Evolutionary conservation across 192 early-diverging fungal genomes (phyloP).

Genomic region (Allomyces macrogynus): DNA sequence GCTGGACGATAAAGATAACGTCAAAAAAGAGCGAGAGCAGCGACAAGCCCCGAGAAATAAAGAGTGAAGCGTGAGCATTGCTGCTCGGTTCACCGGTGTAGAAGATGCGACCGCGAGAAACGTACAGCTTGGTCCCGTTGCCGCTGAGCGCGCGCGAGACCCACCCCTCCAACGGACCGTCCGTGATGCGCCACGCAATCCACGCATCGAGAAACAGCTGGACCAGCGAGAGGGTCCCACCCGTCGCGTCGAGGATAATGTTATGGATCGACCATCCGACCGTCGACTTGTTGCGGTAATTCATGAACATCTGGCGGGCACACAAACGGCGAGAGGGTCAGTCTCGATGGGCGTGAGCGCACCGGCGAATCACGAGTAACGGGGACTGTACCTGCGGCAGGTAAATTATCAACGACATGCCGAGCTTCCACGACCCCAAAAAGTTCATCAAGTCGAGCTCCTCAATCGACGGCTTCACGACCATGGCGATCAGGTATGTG

Average conservation of each 20-base stretch:
- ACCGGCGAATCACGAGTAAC: not conserved
- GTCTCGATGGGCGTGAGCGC: too few species aligned
- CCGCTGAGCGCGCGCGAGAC: slow-evolving; percentile 37
- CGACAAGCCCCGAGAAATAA: slow-evolving; percentile 39
- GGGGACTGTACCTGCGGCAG: slow-evolving; percentile 35
- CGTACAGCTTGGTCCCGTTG: not conserved
- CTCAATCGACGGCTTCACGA: slow-evolving; percentile 5
- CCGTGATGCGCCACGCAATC: slow-evolving; percentile 27
- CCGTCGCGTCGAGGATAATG: slow-evolving; percentile 69
- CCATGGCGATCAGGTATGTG: slow-evolving; percentile 8
- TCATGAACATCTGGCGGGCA: slow-evolving; percentile 39
- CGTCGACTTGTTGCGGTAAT: slow-evolving; percentile 52
- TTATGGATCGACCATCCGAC: slow-evolving; percentile 79
- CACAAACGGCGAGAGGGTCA: slow-evolving; percentile 5
- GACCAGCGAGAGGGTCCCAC: slow-evolving; percentile 50
- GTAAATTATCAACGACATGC: slow-evolving; percentile 60
- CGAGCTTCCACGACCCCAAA: slow-evolving; percentile 57
- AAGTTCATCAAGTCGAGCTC: slow-evolving; percentile 50
- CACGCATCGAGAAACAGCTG: slow-evolving; percentile 58
- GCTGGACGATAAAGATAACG: slow-evolving; percentile 58
- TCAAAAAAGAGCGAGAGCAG: slow-evolving; percentile 64
- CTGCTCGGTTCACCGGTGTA: not conserved
- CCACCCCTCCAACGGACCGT: slow-evolving; percentile 34
- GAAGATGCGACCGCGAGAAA: not conserved
- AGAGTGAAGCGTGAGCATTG: slow-evolving; percentile 1